These are phyloP conservation scores for Gymnopilus junonius DNA, from an alignment of 768 basidiomycete species.

Conservation along the genomic window DNA sequence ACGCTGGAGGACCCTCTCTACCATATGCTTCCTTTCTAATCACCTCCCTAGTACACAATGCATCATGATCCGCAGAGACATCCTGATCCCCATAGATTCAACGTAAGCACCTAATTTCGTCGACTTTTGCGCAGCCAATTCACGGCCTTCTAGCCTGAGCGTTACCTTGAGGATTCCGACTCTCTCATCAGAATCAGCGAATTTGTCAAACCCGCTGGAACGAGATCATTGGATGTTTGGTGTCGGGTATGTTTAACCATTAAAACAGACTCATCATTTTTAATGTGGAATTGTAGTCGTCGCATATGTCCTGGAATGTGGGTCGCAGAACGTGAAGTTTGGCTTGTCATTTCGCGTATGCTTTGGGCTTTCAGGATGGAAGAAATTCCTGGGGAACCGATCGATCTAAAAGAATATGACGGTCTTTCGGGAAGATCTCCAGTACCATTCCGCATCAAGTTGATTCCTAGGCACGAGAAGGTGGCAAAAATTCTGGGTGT, in stretches of 20 bases:
- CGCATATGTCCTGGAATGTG: conserved; percentile 49
- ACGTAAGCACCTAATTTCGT: conserved; percentile 21
- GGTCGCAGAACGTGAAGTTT: conserved; percentile 51
- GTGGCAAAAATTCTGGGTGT: conserved; percentile 30
- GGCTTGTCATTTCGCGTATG: conserved; percentile 47
- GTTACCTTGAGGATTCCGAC: conserved; percentile 44
- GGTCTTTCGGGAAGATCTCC: conserved; percentile 52
- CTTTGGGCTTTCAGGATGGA: conserved; percentile 52
- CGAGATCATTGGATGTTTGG: conserved; percentile 59
- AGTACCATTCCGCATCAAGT: conserved; percentile 42
- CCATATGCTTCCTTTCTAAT: neutral
- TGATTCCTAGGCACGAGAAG: conserved; percentile 34
- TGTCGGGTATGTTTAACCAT: conserved; percentile 43
- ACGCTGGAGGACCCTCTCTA: conserved; percentile 7
- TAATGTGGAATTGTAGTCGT: conserved; percentile 24
- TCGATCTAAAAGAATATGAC: conserved; percentile 51
- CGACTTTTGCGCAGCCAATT: neutral
- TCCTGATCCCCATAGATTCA: conserved; percentile 40
- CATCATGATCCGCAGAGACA: conserved; percentile 41
- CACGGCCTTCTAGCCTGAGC: conserved; percentile 40
- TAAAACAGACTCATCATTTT: neutral
- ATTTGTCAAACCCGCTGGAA: conserved; percentile 42
- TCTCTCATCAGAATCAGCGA: conserved; percentile 48
- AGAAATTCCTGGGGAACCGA: conserved; percentile 44
- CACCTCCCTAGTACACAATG: conserved; percentile 35